phyloP scores from a whole-genome alignment of 2,329 filamentous ascomycete species.

The Colletotrichum viniferum region DNA sequence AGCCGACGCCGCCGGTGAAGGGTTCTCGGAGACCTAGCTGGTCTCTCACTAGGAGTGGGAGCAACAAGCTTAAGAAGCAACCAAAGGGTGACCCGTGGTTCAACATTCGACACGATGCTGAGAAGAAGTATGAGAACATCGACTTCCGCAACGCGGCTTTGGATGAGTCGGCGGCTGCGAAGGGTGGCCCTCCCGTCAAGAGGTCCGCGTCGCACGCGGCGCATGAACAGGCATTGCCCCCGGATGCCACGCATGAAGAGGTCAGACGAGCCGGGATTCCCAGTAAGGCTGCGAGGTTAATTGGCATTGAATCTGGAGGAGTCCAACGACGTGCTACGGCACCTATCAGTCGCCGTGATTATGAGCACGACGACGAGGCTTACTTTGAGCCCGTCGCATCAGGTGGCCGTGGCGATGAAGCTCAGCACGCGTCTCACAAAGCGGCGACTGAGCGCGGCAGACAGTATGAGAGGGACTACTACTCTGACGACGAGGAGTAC shows the following conservation, averaged over 20 bases:
- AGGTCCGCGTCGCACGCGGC: constrained; percentile 22
- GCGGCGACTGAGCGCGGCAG: neutral
- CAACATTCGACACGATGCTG: constrained; percentile 45
- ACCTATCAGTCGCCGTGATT: constrained; percentile 4
- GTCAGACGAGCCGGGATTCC: constrained; percentile 6
- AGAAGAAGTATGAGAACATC: constrained; percentile 38
- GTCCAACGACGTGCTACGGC: constrained; percentile 21
- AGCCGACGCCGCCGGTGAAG: constrained; percentile 29
- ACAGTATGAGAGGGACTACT: constrained; percentile 23
- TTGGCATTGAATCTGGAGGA: constrained; percentile 13
- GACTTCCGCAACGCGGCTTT: constrained; percentile 26
- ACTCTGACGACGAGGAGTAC: constrained; percentile 31
- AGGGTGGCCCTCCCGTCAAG: constrained; percentile 15
- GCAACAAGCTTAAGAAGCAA: constrained; percentile 64
- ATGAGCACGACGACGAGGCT: constrained; percentile 6
- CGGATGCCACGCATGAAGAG: constrained; percentile 24
- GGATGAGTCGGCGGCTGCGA: constrained; percentile 22
- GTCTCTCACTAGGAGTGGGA: constrained; percentile 51
- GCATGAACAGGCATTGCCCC: constrained; percentile 37
- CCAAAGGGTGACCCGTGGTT: constrained; percentile 58
- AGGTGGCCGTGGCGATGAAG: neutral
- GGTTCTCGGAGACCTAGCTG: constrained; percentile 30
- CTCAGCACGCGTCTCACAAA: neutral
- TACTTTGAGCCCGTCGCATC: neutral
- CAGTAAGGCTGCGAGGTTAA: constrained; percentile 23